Base-by-base conservation (phyloP, 2,329 filamentous ascomycete genomes). In the Colletotrichum truncatum region DNA sequence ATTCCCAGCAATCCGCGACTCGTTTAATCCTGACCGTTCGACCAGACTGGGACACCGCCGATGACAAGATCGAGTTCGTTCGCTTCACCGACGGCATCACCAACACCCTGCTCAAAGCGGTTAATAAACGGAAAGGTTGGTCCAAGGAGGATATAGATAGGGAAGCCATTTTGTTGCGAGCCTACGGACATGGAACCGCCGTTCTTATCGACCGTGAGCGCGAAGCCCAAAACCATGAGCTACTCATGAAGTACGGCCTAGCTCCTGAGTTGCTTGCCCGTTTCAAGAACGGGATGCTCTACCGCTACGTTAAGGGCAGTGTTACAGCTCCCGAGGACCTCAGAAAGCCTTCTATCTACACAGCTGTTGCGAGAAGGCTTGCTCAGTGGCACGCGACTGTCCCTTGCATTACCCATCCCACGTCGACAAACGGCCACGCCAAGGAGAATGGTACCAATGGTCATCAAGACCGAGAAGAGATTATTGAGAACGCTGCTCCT, bases 41-140 rank as follows among this genome's bases (percentile, higher is more conserved):
- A 65, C 94, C 94, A 10, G 89, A 97, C 72, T 99, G 96, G 96
- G 85, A 89, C 70, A 85, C 86, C 49, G 82, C 87, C 34, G 88
- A 90, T 69, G 91, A 92, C 62, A 87, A 90, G 43, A 86, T 99
- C 72, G 90, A 96, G 73, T 93, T 98, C 75, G 86, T 93, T 70
- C 91, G 92, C 69, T 99, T 98, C 82, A 99, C 94, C 38, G 96
- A 99, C 74, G 96, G 96, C 75, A 99, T 98, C 81, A 99, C 96
- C 70, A 99, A 99, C 80, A 98, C 94, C 52, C 83, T 95, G 51
- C 84, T 94, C 68, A 94, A 94, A 77, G 89, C 90, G n/a, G 80
- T 92, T 74, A 93, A 93, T 76, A 87, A 84, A 70, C 84, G 84
- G 25, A 77, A 82, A 1, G 93, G 92, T 52, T 83, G 91, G 70